These are phyloP conservation scores for Torrubiellomyces zombiae DNA, from an alignment of 2,329 filamentous ascomycete genomes.

Conservation along the genomic window DNA sequence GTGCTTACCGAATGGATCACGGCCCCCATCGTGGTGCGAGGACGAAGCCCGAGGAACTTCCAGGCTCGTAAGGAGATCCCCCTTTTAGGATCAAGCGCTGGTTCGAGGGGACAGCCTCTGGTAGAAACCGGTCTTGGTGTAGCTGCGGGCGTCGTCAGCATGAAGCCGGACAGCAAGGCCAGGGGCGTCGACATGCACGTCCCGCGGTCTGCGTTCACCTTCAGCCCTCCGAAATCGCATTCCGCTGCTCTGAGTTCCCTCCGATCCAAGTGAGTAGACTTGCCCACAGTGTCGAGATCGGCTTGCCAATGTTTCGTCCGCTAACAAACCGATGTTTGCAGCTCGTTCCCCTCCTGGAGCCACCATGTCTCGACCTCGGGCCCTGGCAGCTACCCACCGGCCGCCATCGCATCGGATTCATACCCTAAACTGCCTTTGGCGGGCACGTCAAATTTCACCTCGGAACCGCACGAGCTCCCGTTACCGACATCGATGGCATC, in stretches of 20 bases:
- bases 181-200: slow-evolving; percentile 35
- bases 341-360: slow-evolving; percentile 42
- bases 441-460: slow-evolving; percentile 27
- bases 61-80: slow-evolving; percentile 87
- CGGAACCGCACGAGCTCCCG: slow-evolving; percentile 36
- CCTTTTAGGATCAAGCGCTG: slow-evolving; percentile 59
- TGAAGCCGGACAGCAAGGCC: slow-evolving; percentile 37
- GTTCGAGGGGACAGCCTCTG: slow-evolving; percentile 59
- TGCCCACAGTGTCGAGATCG: background rate
- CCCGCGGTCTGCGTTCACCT: slow-evolving; percentile 40
- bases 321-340: slow-evolving; percentile 16
- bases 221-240: slow-evolving; percentile 38
- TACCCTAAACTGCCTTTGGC: slow-evolving; percentile 37
- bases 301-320: background rate
- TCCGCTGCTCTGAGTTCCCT: slow-evolving; percentile 34
- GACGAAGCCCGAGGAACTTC: slow-evolving; percentile 86
- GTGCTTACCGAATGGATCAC: slow-evolving; percentile 73
- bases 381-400: slow-evolving; percentile 30
- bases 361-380: slow-evolving; percentile 31
- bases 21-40: slow-evolving; percentile 82
- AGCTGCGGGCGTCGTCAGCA: slow-evolving; percentile 36
- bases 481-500: slow-evolving; percentile 35
- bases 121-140: slow-evolving; percentile 47
- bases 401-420: slow-evolving; percentile 30
- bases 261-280: slow-evolving; percentile 39